Evolutionary conservation across 2,329 filamentous ascomycete genomes (phyloP).

Genomic region (Sclerotinia borealis): DNA sequence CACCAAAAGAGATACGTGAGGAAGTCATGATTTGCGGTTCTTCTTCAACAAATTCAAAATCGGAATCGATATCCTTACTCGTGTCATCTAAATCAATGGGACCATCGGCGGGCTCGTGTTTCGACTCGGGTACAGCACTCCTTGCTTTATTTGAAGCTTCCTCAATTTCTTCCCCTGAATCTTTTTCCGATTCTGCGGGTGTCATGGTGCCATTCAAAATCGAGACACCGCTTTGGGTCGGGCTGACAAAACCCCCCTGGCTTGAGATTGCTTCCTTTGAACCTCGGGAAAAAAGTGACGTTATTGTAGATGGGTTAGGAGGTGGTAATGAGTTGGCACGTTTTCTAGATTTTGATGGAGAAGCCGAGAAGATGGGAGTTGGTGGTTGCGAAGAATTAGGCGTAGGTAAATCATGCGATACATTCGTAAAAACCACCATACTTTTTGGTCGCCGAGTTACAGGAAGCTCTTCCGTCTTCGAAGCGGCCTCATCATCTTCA

Average conservation of each 20-base stretch:
- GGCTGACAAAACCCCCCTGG: background rate
- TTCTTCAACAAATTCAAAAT: constrained; percentile 27
- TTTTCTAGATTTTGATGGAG: constrained; percentile 21
- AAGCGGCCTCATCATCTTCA: constrained; percentile 44
- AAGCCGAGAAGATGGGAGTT: constrained; percentile 10
- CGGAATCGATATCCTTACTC: constrained; percentile 20
- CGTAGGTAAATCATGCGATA: constrained; percentile 21
- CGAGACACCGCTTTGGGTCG: background rate
- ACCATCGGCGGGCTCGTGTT: constrained; percentile 19
- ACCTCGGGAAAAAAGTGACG: constrained; percentile 18
- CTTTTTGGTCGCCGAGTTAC: constrained; percentile 36
- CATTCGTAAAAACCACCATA: constrained; percentile 37
- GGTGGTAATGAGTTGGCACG: constrained; percentile 30
- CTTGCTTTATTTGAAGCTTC: constrained; percentile 8
- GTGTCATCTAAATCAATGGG: constrained; percentile 21
- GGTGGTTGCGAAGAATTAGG: constrained; percentile 25
- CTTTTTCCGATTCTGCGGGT: constrained; percentile 6
- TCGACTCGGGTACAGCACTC: constrained; percentile 12
- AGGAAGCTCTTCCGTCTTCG: constrained; percentile 32
- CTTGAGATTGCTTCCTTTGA: background rate
- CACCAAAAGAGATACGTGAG: constrained; percentile 31
- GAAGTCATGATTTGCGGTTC: constrained; percentile 34
- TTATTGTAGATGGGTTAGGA: constrained; percentile 19
- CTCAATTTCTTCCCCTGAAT: constrained; percentile 1
- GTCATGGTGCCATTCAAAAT: constrained; percentile 6